Base-by-base conservation (phyloP, 371 early-diverging fungal genomes). In the Mortierella sp. region DNA sequence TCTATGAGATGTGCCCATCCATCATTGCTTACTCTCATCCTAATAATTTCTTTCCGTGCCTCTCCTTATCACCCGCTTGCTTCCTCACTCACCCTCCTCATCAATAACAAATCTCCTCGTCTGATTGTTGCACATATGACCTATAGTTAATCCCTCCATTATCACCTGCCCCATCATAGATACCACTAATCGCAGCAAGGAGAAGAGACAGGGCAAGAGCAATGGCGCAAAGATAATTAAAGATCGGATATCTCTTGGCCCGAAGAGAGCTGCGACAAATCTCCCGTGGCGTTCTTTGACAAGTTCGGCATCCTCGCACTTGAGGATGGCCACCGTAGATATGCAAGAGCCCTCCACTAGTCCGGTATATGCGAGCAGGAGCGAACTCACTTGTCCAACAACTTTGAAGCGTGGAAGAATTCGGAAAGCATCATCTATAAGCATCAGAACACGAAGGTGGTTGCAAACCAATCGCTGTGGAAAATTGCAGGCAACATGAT, bases 401-500 rank as follows among this genome's bases (percentile, higher is more conserved):
- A 72, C 24, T 77, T 77, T 60, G 72, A 77, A 46, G 63, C 60
- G 11, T 77, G 77, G 77, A 77, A 72, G 49, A 55, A 60, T 38
- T 72, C 77, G 60, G 77, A 72, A 63, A 18, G 48, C 63, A 1
- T 14, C 58, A 60, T 46, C 51, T 77, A 35, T 71, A 73, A 77
- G 46, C 51, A 73, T 14, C 41, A 32, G 73, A 73, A 63, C 5
- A 41, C 78, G 4, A 77, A 72, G 41, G 65, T 8, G 72, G 16
- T 63, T 14, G 78, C 73, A 27, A 51, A 77, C 3, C 65, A 77
- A 65, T 70, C 65, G 41, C 55, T 70, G 41, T 77, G 78, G 78
- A 77, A 48, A 56, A 72, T 73, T 51, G 73, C 78, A 72, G 78
- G 78, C 78, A 51, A 72, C 29, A 29, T 77, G 73, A 63, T 77